A percentile compares a stretch with the other conserved stretches of the same genome.
These are phyloP conservation scores for Amanita molliuscula DNA, from an alignment of 768 basidiomycete genomes.

Conservation along the genomic window DNA sequence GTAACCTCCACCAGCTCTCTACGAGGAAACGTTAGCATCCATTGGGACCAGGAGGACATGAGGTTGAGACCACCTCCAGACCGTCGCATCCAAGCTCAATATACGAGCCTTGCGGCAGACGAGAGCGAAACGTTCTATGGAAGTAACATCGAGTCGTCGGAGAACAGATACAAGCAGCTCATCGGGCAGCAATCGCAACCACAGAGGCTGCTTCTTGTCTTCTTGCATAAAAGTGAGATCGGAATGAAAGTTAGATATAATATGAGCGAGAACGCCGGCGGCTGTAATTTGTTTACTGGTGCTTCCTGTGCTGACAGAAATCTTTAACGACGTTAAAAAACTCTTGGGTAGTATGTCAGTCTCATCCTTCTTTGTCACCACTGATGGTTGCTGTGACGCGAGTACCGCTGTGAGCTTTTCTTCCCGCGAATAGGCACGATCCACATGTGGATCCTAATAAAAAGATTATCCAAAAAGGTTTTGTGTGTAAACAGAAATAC, in stretches of 20 bases:
- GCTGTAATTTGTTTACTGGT: slow-evolving; percentile 14
- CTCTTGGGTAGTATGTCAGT: slow-evolving; percentile 17
- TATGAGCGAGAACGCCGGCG: slow-evolving; percentile 31
- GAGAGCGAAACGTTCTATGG: slow-evolving; percentile 69
- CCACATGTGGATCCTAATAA: slow-evolving; percentile 56
- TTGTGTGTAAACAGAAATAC: slow-evolving; percentile 16
- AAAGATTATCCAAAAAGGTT: background rate
- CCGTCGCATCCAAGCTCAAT: slow-evolving; percentile 52
- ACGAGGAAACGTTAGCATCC: background rate
- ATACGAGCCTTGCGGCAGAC: slow-evolving; percentile 69
- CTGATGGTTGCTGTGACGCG: slow-evolving; percentile 12
- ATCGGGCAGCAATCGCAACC: slow-evolving; percentile 56
- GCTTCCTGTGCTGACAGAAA: slow-evolving; percentile 11
- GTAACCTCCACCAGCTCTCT: slow-evolving; percentile 56
- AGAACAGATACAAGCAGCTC: slow-evolving; percentile 67
- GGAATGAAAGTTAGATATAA: slow-evolving; percentile 39
- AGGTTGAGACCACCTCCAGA: slow-evolving; percentile 58
- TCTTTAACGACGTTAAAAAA: slow-evolving; percentile 15
- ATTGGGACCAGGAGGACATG: background rate
- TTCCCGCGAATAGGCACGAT: slow-evolving; percentile 53
- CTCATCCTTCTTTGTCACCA: background rate
- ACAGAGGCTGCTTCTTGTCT: slow-evolving; percentile 47
- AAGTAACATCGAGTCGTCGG: slow-evolving; percentile 49
- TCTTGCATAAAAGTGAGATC: slow-evolving; percentile 56
- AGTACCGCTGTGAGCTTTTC: slow-evolving; percentile 34